Evolutionary conservation across 805 yeast species (phyloP).

Genomic region (Teunomyces cretensis): DNA sequence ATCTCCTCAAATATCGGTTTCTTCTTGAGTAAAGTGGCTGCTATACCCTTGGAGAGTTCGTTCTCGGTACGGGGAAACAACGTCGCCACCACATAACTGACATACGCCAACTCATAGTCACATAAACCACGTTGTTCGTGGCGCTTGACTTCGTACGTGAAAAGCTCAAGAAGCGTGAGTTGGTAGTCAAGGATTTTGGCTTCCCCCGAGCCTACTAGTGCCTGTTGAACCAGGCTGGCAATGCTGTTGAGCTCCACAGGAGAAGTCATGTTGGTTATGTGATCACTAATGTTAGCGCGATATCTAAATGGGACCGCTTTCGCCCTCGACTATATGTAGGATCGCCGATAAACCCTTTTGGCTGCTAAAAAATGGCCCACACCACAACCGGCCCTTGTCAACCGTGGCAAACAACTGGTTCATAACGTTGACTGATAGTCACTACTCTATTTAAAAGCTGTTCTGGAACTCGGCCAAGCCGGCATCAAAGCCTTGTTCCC

Average conservation of each 20-base stretch:
- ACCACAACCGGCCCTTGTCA: too few species aligned
- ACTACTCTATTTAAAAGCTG: not conserved
- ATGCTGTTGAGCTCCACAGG: constrained; percentile 5
- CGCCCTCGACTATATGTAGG: not conserved
- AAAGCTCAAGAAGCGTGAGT: constrained; percentile 32
- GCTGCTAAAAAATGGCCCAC: constrained; percentile 1
- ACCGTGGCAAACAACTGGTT: too few species aligned
- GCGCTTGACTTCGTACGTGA: constrained; percentile 32
- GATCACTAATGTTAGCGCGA: not conserved
- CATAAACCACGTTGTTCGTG: constrained; percentile 29
- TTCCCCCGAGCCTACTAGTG: constrained; percentile 1
- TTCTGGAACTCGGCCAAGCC: constrained; percentile 49
- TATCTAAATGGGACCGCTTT: not conserved
- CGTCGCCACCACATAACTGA: constrained; percentile 20
- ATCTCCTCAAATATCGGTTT: constrained; percentile 7
- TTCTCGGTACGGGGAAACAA: constrained; percentile 8
- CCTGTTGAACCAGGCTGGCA: not conserved
- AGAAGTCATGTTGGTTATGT: not conserved
- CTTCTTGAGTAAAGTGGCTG: constrained; percentile 15
- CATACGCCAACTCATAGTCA: constrained; percentile 37
- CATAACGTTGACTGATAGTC: too few species aligned
- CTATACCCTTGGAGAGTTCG: constrained; percentile 14
- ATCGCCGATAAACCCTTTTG: not conserved
- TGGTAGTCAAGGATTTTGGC: constrained; percentile 24
- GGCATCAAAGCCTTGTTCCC: constrained; percentile 79